A percentile compares a stretch with the other conserved stretches of the same genome.
Conservation (phyloP, 31 red algal genomes). For the Porphyra umbilicalis region DNA sequence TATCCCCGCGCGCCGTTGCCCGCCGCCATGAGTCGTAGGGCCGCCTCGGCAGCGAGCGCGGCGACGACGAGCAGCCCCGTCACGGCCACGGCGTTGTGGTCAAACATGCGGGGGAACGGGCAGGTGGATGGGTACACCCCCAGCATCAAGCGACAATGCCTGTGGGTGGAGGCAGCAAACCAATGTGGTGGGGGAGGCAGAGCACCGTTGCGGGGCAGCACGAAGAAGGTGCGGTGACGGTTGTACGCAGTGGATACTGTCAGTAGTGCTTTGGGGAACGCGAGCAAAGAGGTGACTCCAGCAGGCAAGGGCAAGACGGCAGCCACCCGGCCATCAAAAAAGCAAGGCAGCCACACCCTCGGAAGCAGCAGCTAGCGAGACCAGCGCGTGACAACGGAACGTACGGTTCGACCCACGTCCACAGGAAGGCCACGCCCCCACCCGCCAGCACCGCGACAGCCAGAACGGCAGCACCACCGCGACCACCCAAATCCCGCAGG, state of each 20-base stretch:
- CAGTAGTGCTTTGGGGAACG: no score
- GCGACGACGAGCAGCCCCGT: constrained; percentile 8
- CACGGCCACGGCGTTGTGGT: constrained; percentile 20
- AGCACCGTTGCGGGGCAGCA: no score
- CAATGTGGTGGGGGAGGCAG: no score
- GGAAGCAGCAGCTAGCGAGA: no score
- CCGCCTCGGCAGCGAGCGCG: constrained; percentile 26
- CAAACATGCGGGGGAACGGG: constrained; percentile 14
- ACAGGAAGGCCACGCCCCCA: background rate
- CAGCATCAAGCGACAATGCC: background rate
- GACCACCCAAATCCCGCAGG: background rate
- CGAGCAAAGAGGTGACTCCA: no score
- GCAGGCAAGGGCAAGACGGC: no score
- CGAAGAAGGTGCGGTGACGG: no score
- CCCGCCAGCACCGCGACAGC: background rate
- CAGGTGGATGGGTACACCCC: background rate
- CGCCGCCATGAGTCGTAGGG: constrained; percentile 26
- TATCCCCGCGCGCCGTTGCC: constrained; percentile 17
- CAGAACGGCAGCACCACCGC: background rate
- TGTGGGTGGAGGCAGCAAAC: no score
- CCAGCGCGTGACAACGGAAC: no score
- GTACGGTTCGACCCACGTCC: constrained; percentile 1
- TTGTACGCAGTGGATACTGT: no score
- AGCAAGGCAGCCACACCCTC: no score
- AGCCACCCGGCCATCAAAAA: no score